phyloP scores from a whole-genome alignment of 257 asterid species.

The Solanum bulbocastanum region DNA sequence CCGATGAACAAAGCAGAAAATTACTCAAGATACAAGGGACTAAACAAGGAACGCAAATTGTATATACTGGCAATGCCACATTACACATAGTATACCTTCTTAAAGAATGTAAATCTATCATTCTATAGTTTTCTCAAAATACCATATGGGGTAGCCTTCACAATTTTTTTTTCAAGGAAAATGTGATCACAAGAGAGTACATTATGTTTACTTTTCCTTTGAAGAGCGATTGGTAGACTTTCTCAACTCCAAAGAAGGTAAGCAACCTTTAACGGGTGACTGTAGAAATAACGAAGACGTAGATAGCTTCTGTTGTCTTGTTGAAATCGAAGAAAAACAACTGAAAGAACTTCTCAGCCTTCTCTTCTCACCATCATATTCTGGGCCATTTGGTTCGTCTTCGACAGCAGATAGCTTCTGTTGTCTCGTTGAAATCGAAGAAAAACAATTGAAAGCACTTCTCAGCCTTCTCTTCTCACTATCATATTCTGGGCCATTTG shows the following conservation, averaged over 20 bases:
- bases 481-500: constrained; percentile 27
- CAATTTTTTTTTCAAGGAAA: neutral
- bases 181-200: neutral
- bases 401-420: constrained; percentile 60
- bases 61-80: neutral
- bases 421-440: constrained; percentile 82
- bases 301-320: constrained; percentile 69
- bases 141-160: neutral
- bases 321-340: constrained; percentile 75
- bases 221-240: constrained; percentile 40
- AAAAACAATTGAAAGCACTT: constrained; percentile 61
- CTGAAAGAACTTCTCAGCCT: constrained; percentile 63
- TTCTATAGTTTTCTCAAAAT: neutral
- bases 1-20: neutral
- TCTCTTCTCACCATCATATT: constrained; percentile 43
- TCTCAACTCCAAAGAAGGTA: constrained; percentile 55
- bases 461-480: constrained; percentile 62
- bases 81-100: constrained; percentile 1
- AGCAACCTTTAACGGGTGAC: constrained; percentile 72
- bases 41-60: neutral
- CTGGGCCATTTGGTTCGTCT: constrained; percentile 44
- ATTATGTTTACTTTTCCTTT: constrained; percentile 33
- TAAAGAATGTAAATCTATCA: constrained; percentile 7
- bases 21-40: neutral
- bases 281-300: constrained; percentile 61